These are phyloP conservation scores for Globisporangium viniferum DNA, from an alignment of 352 stramenopile genomes.

Conservation along the genomic window DNA sequence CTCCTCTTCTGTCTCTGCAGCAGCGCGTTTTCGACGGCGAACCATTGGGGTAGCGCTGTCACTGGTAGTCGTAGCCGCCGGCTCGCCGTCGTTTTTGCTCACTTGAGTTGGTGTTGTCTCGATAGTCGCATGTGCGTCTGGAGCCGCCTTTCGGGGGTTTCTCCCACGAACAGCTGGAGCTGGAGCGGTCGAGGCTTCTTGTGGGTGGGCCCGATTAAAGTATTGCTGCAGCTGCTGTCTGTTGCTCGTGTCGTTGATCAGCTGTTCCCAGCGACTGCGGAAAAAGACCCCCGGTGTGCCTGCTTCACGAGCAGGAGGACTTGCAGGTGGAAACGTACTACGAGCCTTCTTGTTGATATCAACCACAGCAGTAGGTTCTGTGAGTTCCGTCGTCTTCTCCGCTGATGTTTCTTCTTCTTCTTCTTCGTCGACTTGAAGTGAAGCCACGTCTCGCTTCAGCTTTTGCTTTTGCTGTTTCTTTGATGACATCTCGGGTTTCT, in stretches of 20 bases:
- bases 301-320: not conserved
- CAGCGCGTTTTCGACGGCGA: constrained; percentile 6
- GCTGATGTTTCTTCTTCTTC: not conserved
- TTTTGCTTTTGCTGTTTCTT: constrained; percentile 9
- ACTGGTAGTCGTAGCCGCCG: not conserved
- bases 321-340: not conserved
- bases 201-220: constrained; percentile 2
- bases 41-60: not conserved
- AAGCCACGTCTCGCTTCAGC: not conserved
- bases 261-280: constrained; percentile 10
- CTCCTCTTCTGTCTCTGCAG: not conserved
- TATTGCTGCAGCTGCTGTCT: constrained; percentile 8
- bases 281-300: constrained; percentile 8
- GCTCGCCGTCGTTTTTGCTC: not conserved
- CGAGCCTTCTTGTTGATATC: not conserved
- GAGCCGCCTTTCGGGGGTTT: not conserved
- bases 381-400: not conserved
- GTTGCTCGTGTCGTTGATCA: constrained; percentile 9
- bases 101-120: not conserved
- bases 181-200: not conserved
- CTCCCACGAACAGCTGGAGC: not conserved
- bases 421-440: not conserved
- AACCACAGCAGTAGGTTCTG: not conserved
- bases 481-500: not conserved
- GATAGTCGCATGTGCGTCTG: not conserved